Evolutionary conservation across 345 rosid species (phyloP).

Genomic region (Salix udensis): DNA sequence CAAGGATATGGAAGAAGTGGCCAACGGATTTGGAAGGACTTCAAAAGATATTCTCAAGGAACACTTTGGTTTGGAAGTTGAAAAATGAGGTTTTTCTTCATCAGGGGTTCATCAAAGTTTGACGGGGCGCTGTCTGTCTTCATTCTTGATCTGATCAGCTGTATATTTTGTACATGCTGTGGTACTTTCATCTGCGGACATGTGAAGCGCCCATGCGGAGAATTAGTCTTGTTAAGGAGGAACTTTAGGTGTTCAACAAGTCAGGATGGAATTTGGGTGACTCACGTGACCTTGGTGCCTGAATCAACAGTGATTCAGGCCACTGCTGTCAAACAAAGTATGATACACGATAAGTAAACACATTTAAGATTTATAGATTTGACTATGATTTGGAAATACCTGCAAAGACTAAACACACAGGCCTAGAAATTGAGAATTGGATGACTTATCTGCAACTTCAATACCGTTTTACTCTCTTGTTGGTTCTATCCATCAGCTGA

Average conservation of each 20-base stretch:
- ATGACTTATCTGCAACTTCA: background rate
- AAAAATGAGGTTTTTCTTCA: slow-evolving; percentile 17
- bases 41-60: slow-evolving; percentile 48
- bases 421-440: background rate
- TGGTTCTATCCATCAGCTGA: background rate
- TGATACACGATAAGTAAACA: background rate
- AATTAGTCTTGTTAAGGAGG: background rate
- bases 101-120: background rate
- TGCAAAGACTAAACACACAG: background rate
- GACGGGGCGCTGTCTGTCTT: background rate
- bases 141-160: background rate
- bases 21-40: slow-evolving; percentile 68
- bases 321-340: background rate
- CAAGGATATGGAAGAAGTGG: slow-evolving; percentile 65
- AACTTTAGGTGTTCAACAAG: background rate
- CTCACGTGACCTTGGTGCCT: background rate
- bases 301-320: background rate
- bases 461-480: background rate
- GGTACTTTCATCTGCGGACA: background rate
- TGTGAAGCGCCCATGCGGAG: background rate
- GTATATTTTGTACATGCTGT: background rate
- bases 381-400: background rate
- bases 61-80: slow-evolving; percentile 42
- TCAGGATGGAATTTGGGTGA: background rate
- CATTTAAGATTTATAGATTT: background rate